Conservation (phyloP, 305 asterid genomes). For the Fraxinus paxiana region DNA sequence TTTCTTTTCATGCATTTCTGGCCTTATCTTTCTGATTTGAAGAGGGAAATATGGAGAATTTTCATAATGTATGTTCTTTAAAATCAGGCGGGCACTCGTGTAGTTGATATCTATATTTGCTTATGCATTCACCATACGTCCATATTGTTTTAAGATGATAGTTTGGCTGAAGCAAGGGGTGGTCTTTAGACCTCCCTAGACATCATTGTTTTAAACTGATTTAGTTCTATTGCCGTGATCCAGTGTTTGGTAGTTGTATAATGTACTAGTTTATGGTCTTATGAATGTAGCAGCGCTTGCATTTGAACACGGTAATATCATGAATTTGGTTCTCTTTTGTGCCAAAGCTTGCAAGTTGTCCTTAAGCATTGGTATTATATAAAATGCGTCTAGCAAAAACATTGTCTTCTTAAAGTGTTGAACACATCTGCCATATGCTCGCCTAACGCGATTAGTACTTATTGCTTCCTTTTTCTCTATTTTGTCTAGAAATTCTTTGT, state of each 20-base stretch:
- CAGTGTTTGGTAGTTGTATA: neutral
- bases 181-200: neutral
- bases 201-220: neutral
- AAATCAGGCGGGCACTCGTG: neutral
- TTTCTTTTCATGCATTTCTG: neutral
- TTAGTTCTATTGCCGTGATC: neutral
- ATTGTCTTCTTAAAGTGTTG: neutral
- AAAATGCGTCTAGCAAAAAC: neutral
- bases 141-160: neutral
- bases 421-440: neutral
- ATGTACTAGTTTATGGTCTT: neutral
- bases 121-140: neutral
- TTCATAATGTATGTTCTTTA: neutral
- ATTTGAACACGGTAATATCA: neutral
- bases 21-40: neutral
- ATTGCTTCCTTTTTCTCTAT: neutral
- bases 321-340: neutral
- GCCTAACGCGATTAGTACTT: too few relatives aligned
- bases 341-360: neutral
- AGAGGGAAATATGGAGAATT: neutral
- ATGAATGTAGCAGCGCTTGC: neutral
- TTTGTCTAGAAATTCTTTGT: neutral
- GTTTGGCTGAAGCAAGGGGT: neutral
- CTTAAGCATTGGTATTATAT: neutral
- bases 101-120: neutral